Evolutionary conservation across 2,329 filamentous ascomycete genomes (phyloP).

Genomic region (Fusarium pseudocircinatum): DNA sequence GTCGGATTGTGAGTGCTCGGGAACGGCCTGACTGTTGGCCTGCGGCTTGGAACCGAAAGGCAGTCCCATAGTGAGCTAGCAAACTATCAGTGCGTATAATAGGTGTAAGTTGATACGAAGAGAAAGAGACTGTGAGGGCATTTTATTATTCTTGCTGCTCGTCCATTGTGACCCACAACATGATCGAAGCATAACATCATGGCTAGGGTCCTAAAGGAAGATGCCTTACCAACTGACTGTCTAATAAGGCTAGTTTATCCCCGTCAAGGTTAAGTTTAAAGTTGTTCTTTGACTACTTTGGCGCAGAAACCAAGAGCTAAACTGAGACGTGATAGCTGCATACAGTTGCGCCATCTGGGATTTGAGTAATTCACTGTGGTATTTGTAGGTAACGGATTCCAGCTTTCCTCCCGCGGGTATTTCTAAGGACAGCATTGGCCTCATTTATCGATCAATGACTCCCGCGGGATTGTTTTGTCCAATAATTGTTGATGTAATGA

Average conservation of each 20-base stretch:
- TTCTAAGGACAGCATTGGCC: accelerated
- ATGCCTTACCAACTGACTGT: accelerated
- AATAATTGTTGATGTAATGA: not conserved
- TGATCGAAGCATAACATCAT: not conserved
- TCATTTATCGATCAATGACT: not conserved
- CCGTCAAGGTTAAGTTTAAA: not conserved
- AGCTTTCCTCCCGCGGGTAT: not conserved
- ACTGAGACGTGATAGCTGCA: not conserved
- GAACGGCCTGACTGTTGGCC: not conserved
- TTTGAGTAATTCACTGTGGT: not conserved
- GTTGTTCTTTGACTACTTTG: not conserved
- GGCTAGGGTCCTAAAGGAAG: accelerated
- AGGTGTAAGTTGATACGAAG: accelerated
- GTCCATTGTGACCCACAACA: not conserved
- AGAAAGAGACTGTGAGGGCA: not conserved
- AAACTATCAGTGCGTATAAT: no score
- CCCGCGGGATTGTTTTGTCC: not conserved
- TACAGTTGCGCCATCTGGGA: not conserved
- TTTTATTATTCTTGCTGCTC: not conserved
- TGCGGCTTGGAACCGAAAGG: not conserved
- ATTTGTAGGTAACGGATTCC: no score
- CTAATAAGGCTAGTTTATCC: no score
- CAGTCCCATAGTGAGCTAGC: not conserved
- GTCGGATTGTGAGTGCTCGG: not conserved
- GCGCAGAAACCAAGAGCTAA: accelerated